phyloP scores from a whole-genome alignment of 176 grass and related monocot species.

The Oryza longistaminata region DNA sequence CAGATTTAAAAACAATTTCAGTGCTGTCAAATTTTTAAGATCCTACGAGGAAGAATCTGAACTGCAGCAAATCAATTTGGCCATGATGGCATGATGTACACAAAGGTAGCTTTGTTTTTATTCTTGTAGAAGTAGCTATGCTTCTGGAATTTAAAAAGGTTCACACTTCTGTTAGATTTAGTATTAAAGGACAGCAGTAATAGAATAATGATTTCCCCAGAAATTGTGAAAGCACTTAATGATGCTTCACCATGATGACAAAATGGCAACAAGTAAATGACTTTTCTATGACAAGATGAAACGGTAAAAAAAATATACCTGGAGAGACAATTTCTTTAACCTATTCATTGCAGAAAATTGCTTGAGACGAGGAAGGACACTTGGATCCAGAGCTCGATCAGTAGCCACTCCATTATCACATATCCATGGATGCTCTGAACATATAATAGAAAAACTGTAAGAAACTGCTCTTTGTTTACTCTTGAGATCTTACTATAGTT shows the following conservation, averaged over 20 bases:
- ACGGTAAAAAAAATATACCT: conserved; percentile 38
- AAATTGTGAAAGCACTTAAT: background rate
- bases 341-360: conserved; percentile 63
- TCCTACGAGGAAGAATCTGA: background rate
- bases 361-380: conserved; percentile 45
- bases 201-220: background rate
- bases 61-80: background rate
- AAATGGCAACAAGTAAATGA: conserved; percentile 4
- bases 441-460: conserved; percentile 26
- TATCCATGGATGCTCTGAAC: conserved; percentile 70
- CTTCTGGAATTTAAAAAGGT: background rate
- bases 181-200: background rate
- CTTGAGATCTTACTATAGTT: background rate
- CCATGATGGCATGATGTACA: background rate
- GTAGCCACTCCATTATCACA: conserved; percentile 53
- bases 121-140: background rate
- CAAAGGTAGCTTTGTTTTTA: background rate
- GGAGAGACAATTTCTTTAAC: conserved; percentile 63
- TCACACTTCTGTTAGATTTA: background rate
- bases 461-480: background rate
- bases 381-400: conserved; percentile 50
- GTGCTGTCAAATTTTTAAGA: background rate
- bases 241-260: conserved; percentile 1
- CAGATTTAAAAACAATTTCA: background rate
- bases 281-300: background rate